Evolutionary conservation across 345 rosid species (phyloP).

Genomic region (Hibiscus tridactylites): DNA sequence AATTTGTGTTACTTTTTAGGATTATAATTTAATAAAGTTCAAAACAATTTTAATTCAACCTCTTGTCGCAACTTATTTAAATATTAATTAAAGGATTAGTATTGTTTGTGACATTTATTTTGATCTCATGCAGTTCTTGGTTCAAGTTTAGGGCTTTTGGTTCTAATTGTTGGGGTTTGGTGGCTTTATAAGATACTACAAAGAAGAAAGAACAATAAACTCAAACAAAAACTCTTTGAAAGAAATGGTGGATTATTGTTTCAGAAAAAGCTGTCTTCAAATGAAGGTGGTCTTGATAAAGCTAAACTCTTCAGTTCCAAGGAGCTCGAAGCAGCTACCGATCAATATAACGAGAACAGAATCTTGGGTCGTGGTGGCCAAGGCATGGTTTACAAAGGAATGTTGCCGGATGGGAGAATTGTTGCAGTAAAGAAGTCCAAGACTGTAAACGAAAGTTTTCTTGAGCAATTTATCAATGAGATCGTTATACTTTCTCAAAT

Average conservation of each 20-base stretch:
- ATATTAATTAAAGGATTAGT: too few species aligned
- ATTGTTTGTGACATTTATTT: background rate
- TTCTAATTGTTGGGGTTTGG: background rate
- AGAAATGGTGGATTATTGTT: background rate
- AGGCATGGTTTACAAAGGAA: constrained; percentile 10
- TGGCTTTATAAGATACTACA: background rate
- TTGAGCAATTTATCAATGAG: constrained; percentile 19
- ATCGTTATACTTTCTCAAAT: constrained; percentile 18
- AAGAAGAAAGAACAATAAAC: background rate
- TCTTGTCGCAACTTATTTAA: too few species aligned
- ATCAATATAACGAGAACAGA: background rate
- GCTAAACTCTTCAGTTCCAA: background rate
- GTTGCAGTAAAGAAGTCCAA: constrained; percentile 17
- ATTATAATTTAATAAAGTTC: too few species aligned
- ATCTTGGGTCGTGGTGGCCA: background rate
- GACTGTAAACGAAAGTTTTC: background rate
- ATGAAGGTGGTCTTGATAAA: background rate
- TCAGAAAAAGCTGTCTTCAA: background rate
- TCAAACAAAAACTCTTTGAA: background rate
- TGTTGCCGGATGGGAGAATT: constrained; percentile 8
- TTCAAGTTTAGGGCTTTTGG: background rate
- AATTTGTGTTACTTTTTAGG: too few species aligned
- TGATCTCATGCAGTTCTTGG: background rate
- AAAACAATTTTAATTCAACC: too few species aligned
- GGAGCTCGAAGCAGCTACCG: background rate